Evolutionary conservation across 2,329 filamentous ascomycete genomes (phyloP).

Genomic region (Cytospora piceae): DNA sequence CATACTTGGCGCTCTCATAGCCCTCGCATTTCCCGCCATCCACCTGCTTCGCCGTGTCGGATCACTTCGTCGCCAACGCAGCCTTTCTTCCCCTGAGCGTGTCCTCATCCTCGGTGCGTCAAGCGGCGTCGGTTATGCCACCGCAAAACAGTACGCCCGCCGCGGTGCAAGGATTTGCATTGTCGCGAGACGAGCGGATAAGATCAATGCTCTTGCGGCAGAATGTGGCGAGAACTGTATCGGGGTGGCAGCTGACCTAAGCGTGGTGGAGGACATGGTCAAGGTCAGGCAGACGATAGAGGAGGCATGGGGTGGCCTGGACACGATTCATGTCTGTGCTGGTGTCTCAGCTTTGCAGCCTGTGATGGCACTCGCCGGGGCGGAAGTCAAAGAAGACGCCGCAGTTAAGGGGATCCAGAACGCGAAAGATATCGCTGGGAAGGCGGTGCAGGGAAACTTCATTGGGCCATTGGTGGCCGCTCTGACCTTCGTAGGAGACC

Average conservation of each 20-base stretch:
- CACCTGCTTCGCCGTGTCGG: slow-evolving; percentile 5
- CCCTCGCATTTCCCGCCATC: slow-evolving; percentile 18
- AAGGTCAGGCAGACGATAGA: slow-evolving; percentile 34
- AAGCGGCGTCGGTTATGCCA: slow-evolving; percentile 39
- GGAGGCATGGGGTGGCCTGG: slow-evolving; percentile 38
- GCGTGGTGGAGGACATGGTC: slow-evolving; percentile 36
- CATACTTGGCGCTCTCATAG: slow-evolving; percentile 17
- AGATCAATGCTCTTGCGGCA: slow-evolving; percentile 34
- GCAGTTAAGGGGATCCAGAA: slow-evolving; percentile 32
- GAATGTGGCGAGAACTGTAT: slow-evolving; percentile 38
- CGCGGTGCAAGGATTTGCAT: slow-evolving; percentile 38
- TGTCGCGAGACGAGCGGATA: slow-evolving; percentile 38
- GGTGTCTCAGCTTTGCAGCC: slow-evolving; percentile 42
- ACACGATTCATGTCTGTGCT: slow-evolving; percentile 40
- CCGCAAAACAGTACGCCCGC: slow-evolving; percentile 37
- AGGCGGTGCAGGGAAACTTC: slow-evolving; percentile 38
- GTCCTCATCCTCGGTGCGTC: slow-evolving; percentile 41
- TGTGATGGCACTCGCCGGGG: slow-evolving; percentile 37
- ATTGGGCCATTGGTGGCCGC: slow-evolving; percentile 39
- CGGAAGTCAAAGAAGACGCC: slow-evolving; percentile 33
- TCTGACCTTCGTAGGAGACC: slow-evolving; percentile 34
- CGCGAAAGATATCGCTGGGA: slow-evolving; percentile 34
- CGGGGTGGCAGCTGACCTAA: slow-evolving; percentile 37
- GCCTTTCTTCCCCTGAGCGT: slow-evolving; percentile 33
- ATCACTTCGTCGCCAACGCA: slow-evolving; percentile 10